phyloP scores from a whole-genome alignment of 2,329 filamentous ascomycete species.

The Hypoxylon sp. region DNA sequence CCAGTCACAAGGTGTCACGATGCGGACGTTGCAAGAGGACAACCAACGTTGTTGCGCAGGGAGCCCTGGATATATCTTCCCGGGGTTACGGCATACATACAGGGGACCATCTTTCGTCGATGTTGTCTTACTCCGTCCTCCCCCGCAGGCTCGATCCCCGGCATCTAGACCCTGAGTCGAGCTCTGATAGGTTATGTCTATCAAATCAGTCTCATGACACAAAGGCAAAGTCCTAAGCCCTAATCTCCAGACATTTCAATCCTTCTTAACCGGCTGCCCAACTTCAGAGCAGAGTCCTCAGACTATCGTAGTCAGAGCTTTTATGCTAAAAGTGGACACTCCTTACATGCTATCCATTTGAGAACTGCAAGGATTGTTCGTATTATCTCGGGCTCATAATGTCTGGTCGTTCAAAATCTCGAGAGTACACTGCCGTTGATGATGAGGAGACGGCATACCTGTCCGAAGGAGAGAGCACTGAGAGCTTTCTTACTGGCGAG shows the following conservation, averaged over 20 bases:
- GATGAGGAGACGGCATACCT: conserved; percentile 12
- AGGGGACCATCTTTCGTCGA: too few species aligned
- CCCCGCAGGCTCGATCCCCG: too few species aligned
- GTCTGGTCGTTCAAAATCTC: not conserved
- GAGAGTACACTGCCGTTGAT: conserved; percentile 11
- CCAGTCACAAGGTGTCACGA: too few species aligned
- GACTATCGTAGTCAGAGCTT: not conserved
- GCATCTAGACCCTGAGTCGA: too few species aligned
- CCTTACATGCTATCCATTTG: not conserved
- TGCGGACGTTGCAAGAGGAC: too few species aligned
- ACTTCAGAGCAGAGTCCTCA: not conserved
- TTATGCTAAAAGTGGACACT: not conserved
- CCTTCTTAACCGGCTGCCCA: not conserved
- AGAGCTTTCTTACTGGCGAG: not conserved
- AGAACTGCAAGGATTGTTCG: not conserved
- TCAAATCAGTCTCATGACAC: not conserved
- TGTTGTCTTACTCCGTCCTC: too few species aligned
- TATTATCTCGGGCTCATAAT: not conserved
- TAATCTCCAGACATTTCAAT: not conserved
- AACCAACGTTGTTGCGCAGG: too few species aligned
- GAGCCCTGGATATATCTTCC: too few species aligned
- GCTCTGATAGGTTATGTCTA: too few species aligned
- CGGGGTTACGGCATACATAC: too few species aligned
- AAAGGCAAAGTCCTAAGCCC: not conserved
- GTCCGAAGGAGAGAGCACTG: conserved; percentile 7